Percentiles rank a stretch among this genome's conserved stretches.
Evolutionary conservation across 306 rosid species (phyloP).

Genomic region (Sindora glabra): DNA sequence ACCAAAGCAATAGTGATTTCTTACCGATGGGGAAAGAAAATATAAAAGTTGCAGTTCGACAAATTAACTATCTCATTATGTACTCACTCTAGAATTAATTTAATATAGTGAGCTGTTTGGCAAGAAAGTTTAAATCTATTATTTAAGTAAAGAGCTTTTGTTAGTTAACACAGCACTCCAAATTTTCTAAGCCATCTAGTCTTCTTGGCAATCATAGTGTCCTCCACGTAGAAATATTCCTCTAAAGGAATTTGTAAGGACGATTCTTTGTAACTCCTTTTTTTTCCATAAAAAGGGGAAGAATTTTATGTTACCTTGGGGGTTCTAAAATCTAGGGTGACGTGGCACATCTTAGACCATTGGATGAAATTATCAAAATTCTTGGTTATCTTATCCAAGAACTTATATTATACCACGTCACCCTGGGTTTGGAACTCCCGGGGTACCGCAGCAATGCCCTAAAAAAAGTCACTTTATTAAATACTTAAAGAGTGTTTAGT

Average conservation of each 20-base stretch:
- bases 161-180: constrained; percentile 16
- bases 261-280: constrained; percentile 20
- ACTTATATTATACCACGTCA: too few relatives aligned
- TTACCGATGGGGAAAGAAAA: too few relatives aligned
- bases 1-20: too few relatives aligned
- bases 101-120: neutral
- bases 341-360: too few relatives aligned
- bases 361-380: too few relatives aligned
- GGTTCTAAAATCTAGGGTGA: too few relatives aligned
- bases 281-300: constrained; percentile 8
- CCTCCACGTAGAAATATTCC: constrained; percentile 33
- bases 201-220: constrained; percentile 28
- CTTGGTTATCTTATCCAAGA: too few relatives aligned
- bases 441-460: too few relatives aligned
- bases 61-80: neutral
- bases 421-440: too few relatives aligned
- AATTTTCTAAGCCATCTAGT: neutral
- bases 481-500: too few relatives aligned
- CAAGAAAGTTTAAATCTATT: neutral
- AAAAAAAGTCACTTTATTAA: too few relatives aligned
- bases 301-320: too few relatives aligned
- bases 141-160: neutral
- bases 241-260: constrained; percentile 11
- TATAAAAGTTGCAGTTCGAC: neutral
- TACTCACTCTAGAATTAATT: neutral